Base-by-base conservation (phyloP, 2,329 filamentous ascomycete genomes). In the Ascochyta fabae region DNA sequence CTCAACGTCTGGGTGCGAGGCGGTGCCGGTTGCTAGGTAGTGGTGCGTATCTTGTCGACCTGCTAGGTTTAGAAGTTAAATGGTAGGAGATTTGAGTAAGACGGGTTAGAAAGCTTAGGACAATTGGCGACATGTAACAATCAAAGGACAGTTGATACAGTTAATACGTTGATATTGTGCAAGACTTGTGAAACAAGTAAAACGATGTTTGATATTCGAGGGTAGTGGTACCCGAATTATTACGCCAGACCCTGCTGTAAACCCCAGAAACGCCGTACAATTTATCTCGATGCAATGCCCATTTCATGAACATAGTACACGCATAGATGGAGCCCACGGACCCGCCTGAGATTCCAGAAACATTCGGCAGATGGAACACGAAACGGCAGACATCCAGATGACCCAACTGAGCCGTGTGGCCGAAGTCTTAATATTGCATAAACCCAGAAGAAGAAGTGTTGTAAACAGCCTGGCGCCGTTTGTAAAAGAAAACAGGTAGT, bases 371-470 rank as follows among this genome's bases (percentile, higher is more conserved):
- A 54, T 54, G 34, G 45, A 38, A 43, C 45, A 50, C 24, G 24
- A 15, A 43, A 40, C 19, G 53, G 35, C 49, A 57, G 46, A 57
- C 39, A 59, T 59, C 41, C 57, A 63, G 56, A 58, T 57, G 45
- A 53, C 52, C 43, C 54, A 61, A 64, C 46, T 54, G 33, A 55
- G 56, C 55, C 54, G 33, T 59, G 58, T 62, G 56, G 62, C 59
- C 40, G 42, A 48, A 50, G 41, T 60, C 57, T 60, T 64, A 45
- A 51, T 43, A 43, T 48, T 43, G 44, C 47, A 53, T 50, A 50
- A 19, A 35, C 35, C 34, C 50, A 53, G 53, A 33, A 48, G 27
- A 44, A 46, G 41, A 62, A 53, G 42, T 53, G 53, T 48, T 45
- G 45, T 15, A 56, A 39, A 48, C 12, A 58, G 12, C 40, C 38